A percentile compares a stretch with the other conserved stretches of the same genome.
Evolutionary conservation across 2,329 filamentous ascomycete species (phyloP).

Genomic region (Colletotrichum sp.): DNA sequence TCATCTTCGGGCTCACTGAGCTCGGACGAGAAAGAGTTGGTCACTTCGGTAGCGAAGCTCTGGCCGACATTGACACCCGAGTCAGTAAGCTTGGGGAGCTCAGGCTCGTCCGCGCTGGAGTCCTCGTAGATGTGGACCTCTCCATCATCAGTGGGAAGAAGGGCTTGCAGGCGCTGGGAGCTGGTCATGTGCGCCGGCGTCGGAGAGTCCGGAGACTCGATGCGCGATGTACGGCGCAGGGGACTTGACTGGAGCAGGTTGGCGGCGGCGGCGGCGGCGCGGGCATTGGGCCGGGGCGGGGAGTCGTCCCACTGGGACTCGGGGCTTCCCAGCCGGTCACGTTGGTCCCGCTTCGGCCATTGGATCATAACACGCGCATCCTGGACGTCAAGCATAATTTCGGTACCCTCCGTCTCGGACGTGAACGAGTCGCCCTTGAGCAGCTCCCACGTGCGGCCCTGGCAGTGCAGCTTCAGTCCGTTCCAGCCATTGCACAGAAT

Average conservation of each 20-base stretch:
- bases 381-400: constrained; percentile 95
- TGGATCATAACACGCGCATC: constrained; percentile 87
- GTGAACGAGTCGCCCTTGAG: constrained; percentile 88
- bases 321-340: constrained; percentile 52
- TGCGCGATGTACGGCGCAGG: constrained; percentile 59
- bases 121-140: constrained; percentile 28
- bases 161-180: constrained; percentile 50
- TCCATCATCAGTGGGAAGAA: constrained; percentile 38
- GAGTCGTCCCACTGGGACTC: constrained; percentile 77
- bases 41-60: constrained; percentile 56
- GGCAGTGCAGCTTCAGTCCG: constrained; percentile 89
- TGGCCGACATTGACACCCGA: constrained; percentile 31
- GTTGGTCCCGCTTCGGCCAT: constrained; percentile 74
- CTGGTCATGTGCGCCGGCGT: constrained; percentile 51
- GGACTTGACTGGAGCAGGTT: constrained; percentile 64
- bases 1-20: constrained; percentile 54
- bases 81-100: constrained; percentile 38
- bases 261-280: constrained; percentile 33
- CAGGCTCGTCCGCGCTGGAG: constrained; percentile 30
- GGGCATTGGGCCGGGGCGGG: constrained; percentile 42
- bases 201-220: constrained; percentile 76
- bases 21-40: constrained; percentile 63
- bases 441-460: constrained; percentile 85
- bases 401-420: constrained; percentile 84
- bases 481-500: constrained; percentile 97